Base-by-base conservation (phyloP, 176 grass and related monocot genomes). In the Oryza meyeriana region DNA sequence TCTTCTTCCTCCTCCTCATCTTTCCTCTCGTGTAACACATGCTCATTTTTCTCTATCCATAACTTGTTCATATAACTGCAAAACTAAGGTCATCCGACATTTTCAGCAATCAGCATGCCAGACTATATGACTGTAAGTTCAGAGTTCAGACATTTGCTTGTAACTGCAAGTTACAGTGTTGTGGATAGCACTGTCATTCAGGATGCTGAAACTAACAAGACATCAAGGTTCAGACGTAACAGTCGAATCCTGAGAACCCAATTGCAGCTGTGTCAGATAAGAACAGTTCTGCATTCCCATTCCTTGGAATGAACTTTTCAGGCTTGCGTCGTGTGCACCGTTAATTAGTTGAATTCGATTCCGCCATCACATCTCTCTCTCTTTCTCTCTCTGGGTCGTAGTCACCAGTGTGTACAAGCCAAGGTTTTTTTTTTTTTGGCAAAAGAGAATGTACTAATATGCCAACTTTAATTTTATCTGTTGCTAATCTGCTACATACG, bases 331-430 rank as follows among this genome's bases (percentile, higher is more conserved):
- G 12, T 76, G 22, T 76, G 12, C 31, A 59, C 73, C 22, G 52
- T 39, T 61, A 61, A 26, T 57, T 61, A 76, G 32, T 18, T 34
- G 41, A 64, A 35, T 20, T 47, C 78, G 12, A 55, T 33, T 69
- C 69, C 42, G 64, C 24, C 47, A 27, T 20, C 44, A 34, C 30
- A 67, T 55, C 62, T 79, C 18, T 22, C 74, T 33, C 10, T 16
- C 8, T 57, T 41, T 28, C 13, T 20, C 4, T 66, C 62, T 25
- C 44, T 16, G 4, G 14, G 61, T 58, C 47, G 36, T 8, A 13
- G 18, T 81, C 65, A 28, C 47, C 65, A 67, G 12, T 70, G 32
- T 70, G 32, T 58, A 70, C 78, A 81, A 58, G 78, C 9, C 2
- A 50, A 16, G 5, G 27, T 79, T 6, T 24, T 44, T n/a, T 42